A percentile compares a stretch with the other conserved stretches of the same genome.
Conservation (phyloP, 371 early-diverging fungal genomes). For the Apophysomyces trapeziformis region DNA sequence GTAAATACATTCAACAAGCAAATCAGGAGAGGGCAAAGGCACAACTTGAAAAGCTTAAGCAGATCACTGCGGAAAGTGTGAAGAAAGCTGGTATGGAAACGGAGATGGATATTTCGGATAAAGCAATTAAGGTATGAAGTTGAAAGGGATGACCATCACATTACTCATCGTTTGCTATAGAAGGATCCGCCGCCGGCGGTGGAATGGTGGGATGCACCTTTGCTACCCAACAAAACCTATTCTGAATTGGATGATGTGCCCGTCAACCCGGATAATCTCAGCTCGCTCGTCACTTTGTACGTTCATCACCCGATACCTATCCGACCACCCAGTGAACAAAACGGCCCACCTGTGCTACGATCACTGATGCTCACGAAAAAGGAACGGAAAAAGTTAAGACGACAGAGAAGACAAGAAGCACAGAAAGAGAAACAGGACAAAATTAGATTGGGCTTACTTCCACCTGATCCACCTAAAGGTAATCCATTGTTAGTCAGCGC, state of each 20-base stretch:
- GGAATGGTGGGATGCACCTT: slow-evolving; percentile 97
- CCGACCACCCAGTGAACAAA: slow-evolving; percentile 76
- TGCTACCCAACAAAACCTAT: slow-evolving; percentile 76
- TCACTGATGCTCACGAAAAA: slow-evolving; percentile 91
- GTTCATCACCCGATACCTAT: slow-evolving; percentile 95
- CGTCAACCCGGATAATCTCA: slow-evolving; percentile 43
- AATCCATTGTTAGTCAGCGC: neutral
- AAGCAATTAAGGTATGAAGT: slow-evolving; percentile 66
- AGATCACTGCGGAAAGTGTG: slow-evolving; percentile 82
- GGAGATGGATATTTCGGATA: slow-evolving; percentile 79
- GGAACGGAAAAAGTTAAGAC: slow-evolving; percentile 90
- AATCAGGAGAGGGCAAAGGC: slow-evolving; percentile 81
- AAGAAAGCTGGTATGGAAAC: slow-evolving; percentile 85
- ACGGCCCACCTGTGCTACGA: slow-evolving; percentile 59
- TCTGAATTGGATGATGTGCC: slow-evolving; percentile 56
- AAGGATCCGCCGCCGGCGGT: slow-evolving; percentile 79
- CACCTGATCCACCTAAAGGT: slow-evolving; percentile 90
- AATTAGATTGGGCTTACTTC: slow-evolving; percentile 89
- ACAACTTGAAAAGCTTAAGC: slow-evolving; percentile 82
- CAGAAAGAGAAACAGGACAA: slow-evolving; percentile 95
- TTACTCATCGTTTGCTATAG: slow-evolving; percentile 19
- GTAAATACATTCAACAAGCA: slow-evolving; percentile 82
- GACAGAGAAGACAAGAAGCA: slow-evolving; percentile 85
- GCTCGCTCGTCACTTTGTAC: slow-evolving; percentile 74
- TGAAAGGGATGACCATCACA: no score